These are phyloP conservation scores for Calonectria henricotiae DNA, from an alignment of 2,329 filamentous ascomycete species.

Conservation along the genomic window DNA sequence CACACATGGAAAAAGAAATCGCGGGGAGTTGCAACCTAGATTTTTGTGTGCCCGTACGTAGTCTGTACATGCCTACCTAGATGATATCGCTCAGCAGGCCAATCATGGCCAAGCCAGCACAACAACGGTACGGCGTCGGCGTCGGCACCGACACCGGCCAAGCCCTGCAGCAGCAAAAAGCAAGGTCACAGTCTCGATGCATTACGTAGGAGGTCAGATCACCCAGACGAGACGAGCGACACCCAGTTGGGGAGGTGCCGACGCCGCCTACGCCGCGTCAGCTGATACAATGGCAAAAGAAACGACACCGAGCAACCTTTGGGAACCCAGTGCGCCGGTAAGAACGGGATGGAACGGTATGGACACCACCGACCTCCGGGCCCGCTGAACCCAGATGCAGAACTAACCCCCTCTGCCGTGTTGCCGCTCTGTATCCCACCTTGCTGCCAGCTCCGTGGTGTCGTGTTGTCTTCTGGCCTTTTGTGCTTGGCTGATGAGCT, in stretches of 20 bases:
- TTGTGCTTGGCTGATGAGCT: slow-evolving; percentile 18
- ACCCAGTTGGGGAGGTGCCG: neutral
- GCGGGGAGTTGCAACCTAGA: neutral
- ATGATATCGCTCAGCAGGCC: neutral
- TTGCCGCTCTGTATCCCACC: slow-evolving; percentile 13
- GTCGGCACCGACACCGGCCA: neutral
- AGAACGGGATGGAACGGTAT: slow-evolving; percentile 22
- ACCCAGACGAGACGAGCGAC: slow-evolving; percentile 3
- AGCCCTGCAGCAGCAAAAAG: slow-evolving; percentile 5
- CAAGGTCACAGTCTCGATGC: slow-evolving; percentile 25
- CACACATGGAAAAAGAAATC: neutral
- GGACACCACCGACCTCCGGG: neutral
- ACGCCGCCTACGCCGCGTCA: slow-evolving; percentile 29
- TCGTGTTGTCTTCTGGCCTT: slow-evolving; percentile 17
- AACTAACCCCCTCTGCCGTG: neutral
- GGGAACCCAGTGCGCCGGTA: slow-evolving; percentile 23
- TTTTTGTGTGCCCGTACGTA: neutral
- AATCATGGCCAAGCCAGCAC: neutral
- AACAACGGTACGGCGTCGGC: neutral
- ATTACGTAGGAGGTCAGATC: slow-evolving; percentile 29
- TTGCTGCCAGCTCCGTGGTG: slow-evolving; percentile 16
- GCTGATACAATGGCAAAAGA: slow-evolving; percentile 10
- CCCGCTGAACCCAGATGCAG: slow-evolving; percentile 21
- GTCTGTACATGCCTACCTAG: neutral
- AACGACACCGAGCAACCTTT: slow-evolving; percentile 22